These are phyloP conservation scores for Suhomyces bokatorum DNA, from an alignment of 1,139 yeast species.

Conservation along the genomic window DNA sequence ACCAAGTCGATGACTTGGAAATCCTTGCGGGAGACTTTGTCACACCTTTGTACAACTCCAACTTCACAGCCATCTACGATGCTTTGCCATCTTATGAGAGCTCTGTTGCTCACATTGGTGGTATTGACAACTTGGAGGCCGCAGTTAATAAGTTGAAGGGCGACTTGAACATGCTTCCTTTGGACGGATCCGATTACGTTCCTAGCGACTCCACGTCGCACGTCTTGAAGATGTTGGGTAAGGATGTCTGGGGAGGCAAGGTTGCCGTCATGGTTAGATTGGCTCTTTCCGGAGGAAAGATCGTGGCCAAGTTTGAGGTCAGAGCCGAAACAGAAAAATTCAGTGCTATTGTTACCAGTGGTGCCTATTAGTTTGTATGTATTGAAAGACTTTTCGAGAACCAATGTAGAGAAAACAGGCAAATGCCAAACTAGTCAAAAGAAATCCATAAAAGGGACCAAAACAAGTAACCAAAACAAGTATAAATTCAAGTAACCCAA, in stretches of 20 bases:
- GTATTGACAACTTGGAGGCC: conserved; percentile 33
- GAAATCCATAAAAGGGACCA: no score
- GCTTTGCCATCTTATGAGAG: conserved; percentile 50
- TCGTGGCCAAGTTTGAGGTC: conserved; percentile 75
- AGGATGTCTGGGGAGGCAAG: conserved; percentile 70
- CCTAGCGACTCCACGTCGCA: conserved; percentile 64
- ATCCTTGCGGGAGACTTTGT: conserved; percentile 82
- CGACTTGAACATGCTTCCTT: conserved; percentile 73
- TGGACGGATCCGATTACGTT: conserved; percentile 76
- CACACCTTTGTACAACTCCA: conserved; percentile 73
- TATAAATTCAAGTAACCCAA: no score
- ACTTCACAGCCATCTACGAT: conserved; percentile 75
- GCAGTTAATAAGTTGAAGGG: conserved; percentile 51
- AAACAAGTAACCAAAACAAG: no score
- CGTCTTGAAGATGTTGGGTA: conserved; percentile 79
- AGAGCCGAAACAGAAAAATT: conserved; percentile 55
- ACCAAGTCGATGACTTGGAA: conserved; percentile 81
- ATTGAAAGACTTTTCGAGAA: not conserved
- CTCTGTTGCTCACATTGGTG: conserved; percentile 40
- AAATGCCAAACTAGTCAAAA: no score
- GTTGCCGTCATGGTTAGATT: conserved; percentile 71
- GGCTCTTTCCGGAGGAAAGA: conserved; percentile 67
- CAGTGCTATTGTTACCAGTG: conserved; percentile 24
- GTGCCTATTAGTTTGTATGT: conserved; percentile 14
- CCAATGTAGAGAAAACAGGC: no score